phyloP scores from a whole-genome alignment of 2,329 filamentous ascomycete genomes.

The Exophiala sp. region DNA sequence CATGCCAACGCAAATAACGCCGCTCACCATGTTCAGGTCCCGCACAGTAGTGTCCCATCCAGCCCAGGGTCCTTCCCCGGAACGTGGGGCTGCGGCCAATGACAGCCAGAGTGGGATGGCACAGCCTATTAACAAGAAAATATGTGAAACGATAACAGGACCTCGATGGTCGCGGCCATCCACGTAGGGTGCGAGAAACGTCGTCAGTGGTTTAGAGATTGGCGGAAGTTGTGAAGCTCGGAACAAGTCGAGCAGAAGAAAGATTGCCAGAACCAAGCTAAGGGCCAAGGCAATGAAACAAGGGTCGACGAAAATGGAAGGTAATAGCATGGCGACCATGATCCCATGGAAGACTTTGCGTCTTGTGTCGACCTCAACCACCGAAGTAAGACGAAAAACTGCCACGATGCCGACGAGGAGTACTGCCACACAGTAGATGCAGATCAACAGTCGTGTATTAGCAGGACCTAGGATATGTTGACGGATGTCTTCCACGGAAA shows the following conservation, averaged over 20 bases:
- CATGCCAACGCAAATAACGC: conserved; percentile 90
- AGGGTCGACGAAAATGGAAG: conserved; percentile 81
- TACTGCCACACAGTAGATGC: conserved; percentile 68
- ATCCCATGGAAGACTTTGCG: conserved; percentile 98
- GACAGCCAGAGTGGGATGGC: conserved; percentile 91
- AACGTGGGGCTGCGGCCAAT: conserved; percentile 65
- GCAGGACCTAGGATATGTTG: conserved; percentile 65
- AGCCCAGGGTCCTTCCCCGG: conserved; percentile 52
- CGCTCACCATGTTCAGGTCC: conserved; percentile 86
- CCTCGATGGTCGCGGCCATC: conserved; percentile 90
- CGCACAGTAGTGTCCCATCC: conserved; percentile 73
- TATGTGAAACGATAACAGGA: conserved; percentile 91
- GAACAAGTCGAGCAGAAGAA: conserved; percentile 83
- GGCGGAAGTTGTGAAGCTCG: conserved; percentile 89
- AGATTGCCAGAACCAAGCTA: conserved; percentile 74
- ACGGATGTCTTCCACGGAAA: conserved; percentile 65
- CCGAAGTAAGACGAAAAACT: conserved; percentile 69
- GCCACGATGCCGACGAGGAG: conserved; percentile 68
- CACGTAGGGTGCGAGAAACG: conserved; percentile 88
- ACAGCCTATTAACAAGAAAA: conserved; percentile 92
- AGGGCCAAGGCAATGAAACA: conserved; percentile 76
- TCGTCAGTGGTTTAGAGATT: conserved; percentile 76
- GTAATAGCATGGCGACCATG: conserved; percentile 95
- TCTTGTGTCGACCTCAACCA: conserved; percentile 90
- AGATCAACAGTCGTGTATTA: conserved; percentile 75